A percentile compares a stretch with the other conserved stretches of the same genome.
These are phyloP conservation scores for Gentiana dahurica DNA, from an alignment of 257 asterid species.

Conservation along the genomic window DNA sequence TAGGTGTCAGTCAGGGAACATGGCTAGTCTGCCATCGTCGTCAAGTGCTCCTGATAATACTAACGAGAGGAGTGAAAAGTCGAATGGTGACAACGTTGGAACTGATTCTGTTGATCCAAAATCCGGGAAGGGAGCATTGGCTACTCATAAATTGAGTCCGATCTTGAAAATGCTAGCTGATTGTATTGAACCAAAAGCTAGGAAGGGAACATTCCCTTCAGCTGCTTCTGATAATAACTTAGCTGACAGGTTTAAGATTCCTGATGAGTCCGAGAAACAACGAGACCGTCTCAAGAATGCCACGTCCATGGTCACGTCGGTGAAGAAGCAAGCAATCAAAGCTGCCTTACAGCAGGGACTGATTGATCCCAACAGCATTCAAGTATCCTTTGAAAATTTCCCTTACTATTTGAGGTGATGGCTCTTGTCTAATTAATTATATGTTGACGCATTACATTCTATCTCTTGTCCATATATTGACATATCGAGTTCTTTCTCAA, in stretches of 20 bases:
- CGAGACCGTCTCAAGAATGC: slow-evolving; percentile 45
- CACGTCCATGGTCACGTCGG: slow-evolving; percentile 37
- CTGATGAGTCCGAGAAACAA: slow-evolving; percentile 30
- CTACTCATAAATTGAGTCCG: slow-evolving; percentile 47
- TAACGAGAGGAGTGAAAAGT: slow-evolving; percentile 15
- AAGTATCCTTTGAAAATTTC: slow-evolving; percentile 63
- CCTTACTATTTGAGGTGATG: slow-evolving; percentile 82
- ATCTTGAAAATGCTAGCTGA: slow-evolving; percentile 34
- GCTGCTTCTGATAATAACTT: slow-evolving; percentile 35
- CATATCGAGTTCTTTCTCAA: background rate
- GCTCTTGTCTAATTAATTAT: too few relatives aligned
- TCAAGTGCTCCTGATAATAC: slow-evolving; percentile 21
- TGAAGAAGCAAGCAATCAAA: slow-evolving; percentile 69
- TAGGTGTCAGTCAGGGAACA: slow-evolving; percentile 27
- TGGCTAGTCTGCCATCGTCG: slow-evolving; percentile 24
- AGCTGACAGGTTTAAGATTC: slow-evolving; percentile 38
- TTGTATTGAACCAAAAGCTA: background rate
- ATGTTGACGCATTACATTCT: too few relatives aligned
- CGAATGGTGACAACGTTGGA: slow-evolving; percentile 21
- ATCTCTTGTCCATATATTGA: background rate
- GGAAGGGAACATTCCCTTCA: slow-evolving; percentile 7
- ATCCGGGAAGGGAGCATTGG: slow-evolving; percentile 34
- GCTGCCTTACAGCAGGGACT: slow-evolving; percentile 55
- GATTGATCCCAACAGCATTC: slow-evolving; percentile 44
- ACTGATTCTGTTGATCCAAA: slow-evolving; percentile 33